Conservation (phyloP, 116 monocot species). For the Papilionanthe hybrid region DNA sequence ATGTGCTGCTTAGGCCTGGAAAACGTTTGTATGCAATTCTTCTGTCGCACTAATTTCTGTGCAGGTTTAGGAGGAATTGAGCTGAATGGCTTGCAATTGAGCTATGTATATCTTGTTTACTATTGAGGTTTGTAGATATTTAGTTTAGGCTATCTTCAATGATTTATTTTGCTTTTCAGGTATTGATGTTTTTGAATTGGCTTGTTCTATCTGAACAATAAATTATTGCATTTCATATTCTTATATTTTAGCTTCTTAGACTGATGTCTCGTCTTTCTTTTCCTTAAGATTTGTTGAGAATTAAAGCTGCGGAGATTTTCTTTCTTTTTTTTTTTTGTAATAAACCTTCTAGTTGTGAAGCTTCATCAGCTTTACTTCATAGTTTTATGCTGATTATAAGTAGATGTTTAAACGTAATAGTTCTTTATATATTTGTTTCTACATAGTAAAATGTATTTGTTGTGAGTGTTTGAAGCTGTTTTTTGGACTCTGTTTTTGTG, state of each 20-base stretch:
- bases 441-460: no score
- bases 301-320: neutral
- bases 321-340: neutral
- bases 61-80: constrained; percentile 19
- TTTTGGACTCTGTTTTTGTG: no score
- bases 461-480: no score
- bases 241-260: constrained; percentile 1
- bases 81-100: constrained; percentile 12
- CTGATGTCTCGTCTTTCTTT: no score
- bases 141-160: constrained; percentile 7
- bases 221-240: constrained; percentile 3
- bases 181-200: constrained; percentile 17
- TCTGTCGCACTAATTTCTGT: neutral
- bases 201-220: constrained; percentile 19
- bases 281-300: no score
- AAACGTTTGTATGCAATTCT: neutral
- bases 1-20: neutral
- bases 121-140: constrained; percentile 32
- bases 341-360: no score
- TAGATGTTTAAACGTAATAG: neutral
- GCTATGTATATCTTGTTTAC: neutral
- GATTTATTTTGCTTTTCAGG: neutral
- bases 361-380: neutral
- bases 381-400: neutral
- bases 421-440: no score